Evolutionary conservation across 2,329 filamentous ascomycete species (phyloP), one percentile per base, ranked within the genome.

Genomic region (Cytospora piceicola): DNA sequence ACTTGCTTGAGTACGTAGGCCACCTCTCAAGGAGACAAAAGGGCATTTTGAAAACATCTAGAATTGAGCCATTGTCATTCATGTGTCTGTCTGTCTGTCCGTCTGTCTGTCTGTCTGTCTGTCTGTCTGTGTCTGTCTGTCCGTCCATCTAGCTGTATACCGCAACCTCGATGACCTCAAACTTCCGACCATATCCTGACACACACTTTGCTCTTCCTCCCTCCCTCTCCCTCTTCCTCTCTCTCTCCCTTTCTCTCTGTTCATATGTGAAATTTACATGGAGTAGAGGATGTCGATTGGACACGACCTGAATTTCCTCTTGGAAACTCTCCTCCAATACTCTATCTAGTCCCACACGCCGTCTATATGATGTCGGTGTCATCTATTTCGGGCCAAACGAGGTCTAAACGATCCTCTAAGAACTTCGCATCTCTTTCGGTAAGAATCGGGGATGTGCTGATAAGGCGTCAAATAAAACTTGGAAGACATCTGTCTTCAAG

Each of bases 301-400:
- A 24, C 34, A 64, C 56, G 42, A 46, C 30, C 27, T 34, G 20
- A 8, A 17, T 12, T 27, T 14, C 24, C 52, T 11, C 12, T 0
- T 9, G n/a, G 14, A 17, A 15, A 55, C n/a, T n/a, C 54, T 34
- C 39, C 32, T 52, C 59, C 32, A 58, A 34, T n/a, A 49, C n/a
- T 63, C 54, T 63, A 63, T 63, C 54, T 63, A 63, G 34, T 42
- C 29, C 14, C 39, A 58, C 46, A 54, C 32, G 36, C 64, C 53
- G 22, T 66, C 64, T 63, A 66, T 58, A 58, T 58, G 64, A 56
- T 62, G 42, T 32, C 57, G 22, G 55, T 39, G 27, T 39, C 54
- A 66, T 66, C 63, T 62, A 63, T 65, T 34, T 66, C 64, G 49
- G 59, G 64, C 54, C 34, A 34, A 30, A 51, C 39, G 64, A 65